phyloP scores from a whole-genome alignment of 805 yeast species.

The Sugiyamaella lignohabitans region DNA sequence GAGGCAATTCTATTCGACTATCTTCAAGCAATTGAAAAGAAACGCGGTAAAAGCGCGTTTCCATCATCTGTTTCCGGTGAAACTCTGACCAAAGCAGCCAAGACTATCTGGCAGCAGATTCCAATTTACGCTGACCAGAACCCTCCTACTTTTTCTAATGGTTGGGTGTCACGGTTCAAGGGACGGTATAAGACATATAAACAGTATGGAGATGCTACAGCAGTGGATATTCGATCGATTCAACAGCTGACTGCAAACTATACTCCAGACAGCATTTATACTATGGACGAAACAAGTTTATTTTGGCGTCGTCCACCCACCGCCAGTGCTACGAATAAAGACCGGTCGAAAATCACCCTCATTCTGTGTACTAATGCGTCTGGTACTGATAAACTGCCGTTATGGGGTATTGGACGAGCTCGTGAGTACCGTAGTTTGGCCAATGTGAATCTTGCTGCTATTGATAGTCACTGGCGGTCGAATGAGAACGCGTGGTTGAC shows the following conservation, averaged over 20 bases:
- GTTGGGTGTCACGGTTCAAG: constrained; percentile 11
- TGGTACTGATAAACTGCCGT: constrained; percentile 7
- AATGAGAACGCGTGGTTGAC: constrained; percentile 12
- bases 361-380: constrained; percentile 5
- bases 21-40: constrained; percentile 6
- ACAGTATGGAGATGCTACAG: constrained; percentile 9
- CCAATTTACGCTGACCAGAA: constrained; percentile 7
- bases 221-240: constrained; percentile 8
- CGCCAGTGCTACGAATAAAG: background rate
- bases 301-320: constrained; percentile 7
- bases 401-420: constrained; percentile 7
- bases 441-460: background rate
- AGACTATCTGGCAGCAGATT: constrained; percentile 4
- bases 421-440: constrained; percentile 1
- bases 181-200: constrained; percentile 9
- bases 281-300: constrained; percentile 10
- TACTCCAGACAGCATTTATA: constrained; percentile 8
- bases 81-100: constrained; percentile 8
- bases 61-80: constrained; percentile 9
- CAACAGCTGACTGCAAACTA: constrained; percentile 4
- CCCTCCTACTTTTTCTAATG: constrained; percentile 8
- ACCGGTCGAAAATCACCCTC: constrained; percentile 5
- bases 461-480: constrained; percentile 5
- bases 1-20: constrained; percentile 11
- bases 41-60: constrained; percentile 3